Base-by-base conservation (phyloP, 345 rosid genomes). In the Ceriops tagal region DNA sequence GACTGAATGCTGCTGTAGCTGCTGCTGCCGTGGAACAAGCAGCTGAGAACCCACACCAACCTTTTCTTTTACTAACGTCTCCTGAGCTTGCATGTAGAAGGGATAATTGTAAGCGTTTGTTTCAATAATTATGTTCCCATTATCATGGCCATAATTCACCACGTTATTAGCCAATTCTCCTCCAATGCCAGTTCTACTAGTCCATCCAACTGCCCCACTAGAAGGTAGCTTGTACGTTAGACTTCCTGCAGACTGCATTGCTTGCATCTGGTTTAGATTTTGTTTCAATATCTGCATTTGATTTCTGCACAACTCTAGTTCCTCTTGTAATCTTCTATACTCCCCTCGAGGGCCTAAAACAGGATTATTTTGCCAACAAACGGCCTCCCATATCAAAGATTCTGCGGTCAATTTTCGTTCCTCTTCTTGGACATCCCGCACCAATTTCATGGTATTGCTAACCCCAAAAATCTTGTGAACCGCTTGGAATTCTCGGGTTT, bases 311-410 rank as follows among this genome's bases (percentile, higher is more conserved):
- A 75, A 37, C 39, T 61, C 79, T 1, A 93, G 88, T 43, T 93
- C 90, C 8, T 93, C 86, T 4, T 69, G 73, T 0, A 87, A 5
- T 67, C 77, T 87, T 27, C 67, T 77, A 58, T 80, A 89, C 75
- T 91, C 92, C 21, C 90, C 93, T 1, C 81, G 85, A 0, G 91
- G 73, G 0, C 97, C 97, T 24, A 77, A 81, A 6, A 92, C 79
- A 0, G 92, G 96, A 69, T 92, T 91, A 27, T 81, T 82, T 51
- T 82, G 84, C 77, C 99, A 74, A 49, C 89, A 86, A 19, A 59
- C 37, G 4, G 99, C 96, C 74, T 92, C 96, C 99, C 97, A 92
- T 11, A 90, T 74, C 3, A 95, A 62, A 0, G 99, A 90, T 35
- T 95, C 92, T 0, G 84, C 82, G 1, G 80, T 73, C 28, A 49